Conservation (phyloP, 495 filamentous ascomycete genomes). For the Terfezia boudieri region DNA sequence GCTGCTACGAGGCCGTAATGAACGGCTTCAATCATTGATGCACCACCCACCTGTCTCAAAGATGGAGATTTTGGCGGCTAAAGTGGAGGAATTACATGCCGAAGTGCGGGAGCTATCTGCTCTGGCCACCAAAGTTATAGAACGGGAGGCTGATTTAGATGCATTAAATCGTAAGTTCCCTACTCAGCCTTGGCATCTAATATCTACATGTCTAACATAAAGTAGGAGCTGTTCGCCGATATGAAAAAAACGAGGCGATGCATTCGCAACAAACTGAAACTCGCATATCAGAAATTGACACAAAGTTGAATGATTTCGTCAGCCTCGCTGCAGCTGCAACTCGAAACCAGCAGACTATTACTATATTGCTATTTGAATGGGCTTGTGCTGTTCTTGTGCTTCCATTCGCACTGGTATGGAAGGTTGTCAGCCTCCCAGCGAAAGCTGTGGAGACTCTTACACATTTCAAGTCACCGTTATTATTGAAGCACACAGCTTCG, state of each 20-base stretch:
- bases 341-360: slow-evolving; percentile 3
- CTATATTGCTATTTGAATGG: slow-evolving; percentile 7
- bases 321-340: slow-evolving; percentile 35
- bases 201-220: background rate
- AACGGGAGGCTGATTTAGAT: slow-evolving; percentile 54
- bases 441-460: slow-evolving; percentile 4
- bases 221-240: slow-evolving; percentile 51
- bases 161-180: slow-evolving; percentile 41
- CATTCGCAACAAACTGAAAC: slow-evolving; percentile 51
- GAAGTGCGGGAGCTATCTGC: slow-evolving; percentile 23
- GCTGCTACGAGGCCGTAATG: slow-evolving; percentile 51
- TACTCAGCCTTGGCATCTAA: background rate
- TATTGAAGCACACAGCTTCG: background rate
- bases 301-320: slow-evolving; percentile 50
- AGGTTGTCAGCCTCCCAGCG: slow-evolving; percentile 9
- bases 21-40: slow-evolving; percentile 62
- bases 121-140: slow-evolving; percentile 32
- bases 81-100: slow-evolving; percentile 33
- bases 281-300: slow-evolving; percentile 45
- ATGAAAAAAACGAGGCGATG: slow-evolving; percentile 68
- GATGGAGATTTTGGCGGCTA: slow-evolving; percentile 22
- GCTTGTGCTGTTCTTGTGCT: slow-evolving; percentile 5
- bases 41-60: slow-evolving; percentile 26
- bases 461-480: background rate
- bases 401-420: slow-evolving; percentile 9